Evolutionary conservation across 2,329 filamentous ascomycete genomes (phyloP).

Genomic region (Ceratocystis destructans): DNA sequence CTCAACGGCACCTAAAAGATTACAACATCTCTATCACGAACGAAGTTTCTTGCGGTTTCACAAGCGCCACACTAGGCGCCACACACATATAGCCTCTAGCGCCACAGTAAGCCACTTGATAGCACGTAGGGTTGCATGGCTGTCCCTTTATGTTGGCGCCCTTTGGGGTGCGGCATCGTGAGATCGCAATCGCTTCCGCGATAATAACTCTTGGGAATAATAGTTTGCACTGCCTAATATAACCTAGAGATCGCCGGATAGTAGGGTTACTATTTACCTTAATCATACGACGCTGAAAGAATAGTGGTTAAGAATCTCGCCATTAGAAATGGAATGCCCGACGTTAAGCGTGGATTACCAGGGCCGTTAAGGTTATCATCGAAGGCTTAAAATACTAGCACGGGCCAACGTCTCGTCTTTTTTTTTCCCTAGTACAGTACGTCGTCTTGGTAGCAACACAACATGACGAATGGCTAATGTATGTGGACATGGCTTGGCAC

Average conservation of each 20-base stretch:
- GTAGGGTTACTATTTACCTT: neutral
- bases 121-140: no score
- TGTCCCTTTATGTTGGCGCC: no score
- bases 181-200: neutral
- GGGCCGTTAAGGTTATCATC: neutral
- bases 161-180: no score
- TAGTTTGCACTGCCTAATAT: neutral
- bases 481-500: neutral
- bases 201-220: neutral
- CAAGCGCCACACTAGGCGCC: slow-evolving; percentile 3
- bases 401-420: neutral
- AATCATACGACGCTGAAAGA: neutral
- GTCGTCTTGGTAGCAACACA: neutral
- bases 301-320: neutral
- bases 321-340: neutral
- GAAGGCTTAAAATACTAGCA: neutral
- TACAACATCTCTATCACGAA: neutral
- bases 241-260: no score
- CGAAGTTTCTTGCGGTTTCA: slow-evolving; percentile 9
- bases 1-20: neutral
- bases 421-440: neutral
- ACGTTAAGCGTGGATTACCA: neutral
- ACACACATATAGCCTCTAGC: neutral
- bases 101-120: neutral
- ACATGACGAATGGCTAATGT: neutral